A percentile compares a stretch with the other conserved stretches of the same genome.
phyloP scores from a whole-genome alignment of 2,329 filamentous ascomycete species.

The Xylaria sp. region DNA sequence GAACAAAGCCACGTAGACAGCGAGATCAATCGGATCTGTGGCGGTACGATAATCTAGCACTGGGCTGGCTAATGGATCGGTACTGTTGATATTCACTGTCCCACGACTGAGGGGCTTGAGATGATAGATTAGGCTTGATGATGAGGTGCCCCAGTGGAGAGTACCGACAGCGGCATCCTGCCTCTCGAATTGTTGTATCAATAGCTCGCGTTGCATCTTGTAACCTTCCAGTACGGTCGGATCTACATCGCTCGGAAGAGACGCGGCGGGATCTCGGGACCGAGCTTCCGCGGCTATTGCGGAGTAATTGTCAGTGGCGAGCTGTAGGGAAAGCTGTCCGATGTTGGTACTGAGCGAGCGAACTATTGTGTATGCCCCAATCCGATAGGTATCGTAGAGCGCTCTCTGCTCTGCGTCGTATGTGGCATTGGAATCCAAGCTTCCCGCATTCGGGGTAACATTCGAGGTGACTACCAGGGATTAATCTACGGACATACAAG shows the following conservation, averaged over 20 bases:
- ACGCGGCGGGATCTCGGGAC: slow-evolving; percentile 50
- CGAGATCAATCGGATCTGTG: slow-evolving; percentile 54
- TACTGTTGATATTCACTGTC: slow-evolving; percentile 53
- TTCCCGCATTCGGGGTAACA: slow-evolving; percentile 45
- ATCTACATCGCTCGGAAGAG: slow-evolving; percentile 51
- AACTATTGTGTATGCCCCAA: slow-evolving; percentile 36
- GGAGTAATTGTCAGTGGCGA: slow-evolving; percentile 49
- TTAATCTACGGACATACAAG: neutral
- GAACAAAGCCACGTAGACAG: slow-evolving; percentile 51
- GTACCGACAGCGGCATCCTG: slow-evolving; percentile 34
- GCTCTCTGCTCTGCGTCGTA: slow-evolving; percentile 50
- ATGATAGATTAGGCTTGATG: slow-evolving; percentile 49
- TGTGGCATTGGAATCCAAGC: slow-evolving; percentile 49
- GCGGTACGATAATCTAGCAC: slow-evolving; percentile 54
- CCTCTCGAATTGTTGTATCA: slow-evolving; percentile 46
- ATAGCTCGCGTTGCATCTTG: slow-evolving; percentile 50
- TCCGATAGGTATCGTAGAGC: slow-evolving; percentile 45
- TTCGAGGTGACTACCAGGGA: slow-evolving; percentile 40
- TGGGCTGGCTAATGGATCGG: slow-evolving; percentile 51
- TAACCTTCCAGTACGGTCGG: slow-evolving; percentile 54
- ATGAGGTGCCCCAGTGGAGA: slow-evolving; percentile 50
- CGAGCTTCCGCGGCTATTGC: slow-evolving; percentile 45
- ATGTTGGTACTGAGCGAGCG: slow-evolving; percentile 33
- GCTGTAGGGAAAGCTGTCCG: slow-evolving; percentile 48
- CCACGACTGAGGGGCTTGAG: slow-evolving; percentile 56